Conservation (phyloP, 495 filamentous ascomycete species). For the Parathielavia appendiculata region DNA sequence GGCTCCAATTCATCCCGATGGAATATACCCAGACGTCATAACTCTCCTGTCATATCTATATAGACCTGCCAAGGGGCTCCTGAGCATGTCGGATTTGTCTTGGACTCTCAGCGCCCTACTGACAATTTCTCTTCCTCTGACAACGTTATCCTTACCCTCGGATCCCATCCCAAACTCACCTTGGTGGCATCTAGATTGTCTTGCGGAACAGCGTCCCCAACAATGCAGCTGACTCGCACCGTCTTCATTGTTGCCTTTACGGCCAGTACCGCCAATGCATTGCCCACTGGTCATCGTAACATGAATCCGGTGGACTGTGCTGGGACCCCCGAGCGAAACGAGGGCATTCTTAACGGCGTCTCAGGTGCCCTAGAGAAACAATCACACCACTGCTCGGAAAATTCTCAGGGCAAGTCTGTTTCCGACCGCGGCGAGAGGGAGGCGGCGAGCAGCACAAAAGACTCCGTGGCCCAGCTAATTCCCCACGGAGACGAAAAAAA, state of each 20-base stretch:
- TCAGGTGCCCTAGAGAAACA: background rate
- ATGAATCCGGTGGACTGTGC: background rate
- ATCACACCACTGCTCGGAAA: background rate
- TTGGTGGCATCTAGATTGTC: background rate
- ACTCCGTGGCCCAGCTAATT: background rate
- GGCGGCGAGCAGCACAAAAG: background rate
- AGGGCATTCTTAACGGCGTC: no score
- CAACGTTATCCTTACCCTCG: no score
- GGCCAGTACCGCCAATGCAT: slow-evolving; percentile 18
- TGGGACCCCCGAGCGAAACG: background rate
- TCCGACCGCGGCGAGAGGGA: background rate
- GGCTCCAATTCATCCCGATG: no score
- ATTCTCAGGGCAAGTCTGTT: background rate
- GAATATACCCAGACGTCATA: no score
- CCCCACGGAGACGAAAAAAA: background rate
- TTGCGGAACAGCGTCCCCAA: background rate
- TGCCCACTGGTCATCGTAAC: background rate
- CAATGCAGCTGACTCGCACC: slow-evolving; percentile 23
- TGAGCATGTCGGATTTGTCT: no score
- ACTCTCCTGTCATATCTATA: no score
- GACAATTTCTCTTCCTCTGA: no score
- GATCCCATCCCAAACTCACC: background rate
- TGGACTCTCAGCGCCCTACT: no score
- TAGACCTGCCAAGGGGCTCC: no score
- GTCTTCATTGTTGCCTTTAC: slow-evolving; percentile 20